Evolutionary conservation across 176 grass and related monocot genomes (phyloP).

Genomic region (Ampelocalamus luodianensis): DNA sequence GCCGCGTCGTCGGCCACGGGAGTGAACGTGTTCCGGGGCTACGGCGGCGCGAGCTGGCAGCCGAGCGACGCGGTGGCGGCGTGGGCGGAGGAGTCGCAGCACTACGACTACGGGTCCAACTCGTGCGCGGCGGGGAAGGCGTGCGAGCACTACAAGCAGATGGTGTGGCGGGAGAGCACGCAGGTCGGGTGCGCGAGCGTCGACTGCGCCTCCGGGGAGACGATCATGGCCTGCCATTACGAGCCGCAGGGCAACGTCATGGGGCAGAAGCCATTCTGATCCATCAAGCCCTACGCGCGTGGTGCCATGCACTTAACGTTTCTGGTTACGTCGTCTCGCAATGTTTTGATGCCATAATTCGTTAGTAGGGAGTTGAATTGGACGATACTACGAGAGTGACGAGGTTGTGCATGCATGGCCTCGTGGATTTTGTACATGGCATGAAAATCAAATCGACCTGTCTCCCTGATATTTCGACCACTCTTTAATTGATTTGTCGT

Average conservation of each 20-base stretch:
- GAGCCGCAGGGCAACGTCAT: slow-evolving; percentile 54
- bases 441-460: not conserved
- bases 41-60: slow-evolving; percentile 32
- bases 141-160: slow-evolving; percentile 60
- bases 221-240: slow-evolving; percentile 60
- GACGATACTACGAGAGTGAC: slow-evolving; percentile 8
- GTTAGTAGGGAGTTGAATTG: not conserved
- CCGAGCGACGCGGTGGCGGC: slow-evolving; percentile 62
- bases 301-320: not conserved
- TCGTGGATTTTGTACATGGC: slow-evolving; percentile 20
- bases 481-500: not conserved
- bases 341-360: not conserved
- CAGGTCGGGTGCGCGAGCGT: slow-evolving; percentile 60
- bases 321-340: not conserved
- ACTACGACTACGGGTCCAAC: slow-evolving; percentile 53
- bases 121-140: slow-evolving; percentile 36
- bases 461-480: not conserved
- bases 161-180: slow-evolving; percentile 54
- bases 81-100: slow-evolving; percentile 54
- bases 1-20: not conserved
- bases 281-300: not conserved
- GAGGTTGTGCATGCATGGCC: slow-evolving; percentile 22
- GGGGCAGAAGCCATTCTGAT: slow-evolving; percentile 65
- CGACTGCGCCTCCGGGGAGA: slow-evolving; percentile 46
- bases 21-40: slow-evolving; percentile 63